Percentiles rank a stretch among this genome's conserved stretches.
phyloP scores from a whole-genome alignment of 1,139 yeast species.

The Saccharomyces uvarum region DNA sequence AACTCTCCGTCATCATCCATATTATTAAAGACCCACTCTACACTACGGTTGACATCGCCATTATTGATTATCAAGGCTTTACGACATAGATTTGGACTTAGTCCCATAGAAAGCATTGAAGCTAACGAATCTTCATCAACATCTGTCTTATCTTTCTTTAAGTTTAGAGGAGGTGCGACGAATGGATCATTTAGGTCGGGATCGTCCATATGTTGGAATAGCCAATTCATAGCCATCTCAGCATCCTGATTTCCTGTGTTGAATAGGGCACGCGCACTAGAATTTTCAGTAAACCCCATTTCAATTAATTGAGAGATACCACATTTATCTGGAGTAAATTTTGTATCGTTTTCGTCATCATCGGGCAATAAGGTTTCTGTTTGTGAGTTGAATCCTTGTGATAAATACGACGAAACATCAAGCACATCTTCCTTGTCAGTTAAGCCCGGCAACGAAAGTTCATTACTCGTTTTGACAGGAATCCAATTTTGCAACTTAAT shows the following conservation, averaged over 20 bases:
- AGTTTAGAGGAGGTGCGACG: conserved; percentile 22
- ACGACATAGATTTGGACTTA: conserved; percentile 49
- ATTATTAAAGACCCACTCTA: conserved; percentile 81
- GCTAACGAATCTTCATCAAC: conserved; percentile 46
- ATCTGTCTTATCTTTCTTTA: conserved; percentile 16
- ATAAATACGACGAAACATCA: conserved; percentile 34
- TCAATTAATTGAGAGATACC: conserved; percentile 49
- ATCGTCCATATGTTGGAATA: conserved; percentile 84
- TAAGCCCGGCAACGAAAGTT: conserved; percentile 51
- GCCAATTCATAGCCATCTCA: conserved; percentile 87
- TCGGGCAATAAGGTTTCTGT: conserved; percentile 40
- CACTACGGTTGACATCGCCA: conserved; percentile 64
- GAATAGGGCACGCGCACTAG: conserved; percentile 61
- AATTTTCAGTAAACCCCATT: conserved; percentile 82
- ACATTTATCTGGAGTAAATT: conserved; percentile 50
- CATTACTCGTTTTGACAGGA: conserved; percentile 74
- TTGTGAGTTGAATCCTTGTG: conserved; percentile 29
- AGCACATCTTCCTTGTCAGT: conserved; percentile 21
- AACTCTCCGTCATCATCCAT: conserved; percentile 57
- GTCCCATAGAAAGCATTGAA: conserved; percentile 61
- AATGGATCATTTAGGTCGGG: conserved; percentile 65
- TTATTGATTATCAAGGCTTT: conserved; percentile 58
- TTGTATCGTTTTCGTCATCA: conserved; percentile 26
- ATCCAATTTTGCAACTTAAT: conserved; percentile 85
- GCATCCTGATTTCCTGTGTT: conserved; percentile 60